Conservation (phyloP, 495 filamentous ascomycete species). For the Immersiella caudata region DNA sequence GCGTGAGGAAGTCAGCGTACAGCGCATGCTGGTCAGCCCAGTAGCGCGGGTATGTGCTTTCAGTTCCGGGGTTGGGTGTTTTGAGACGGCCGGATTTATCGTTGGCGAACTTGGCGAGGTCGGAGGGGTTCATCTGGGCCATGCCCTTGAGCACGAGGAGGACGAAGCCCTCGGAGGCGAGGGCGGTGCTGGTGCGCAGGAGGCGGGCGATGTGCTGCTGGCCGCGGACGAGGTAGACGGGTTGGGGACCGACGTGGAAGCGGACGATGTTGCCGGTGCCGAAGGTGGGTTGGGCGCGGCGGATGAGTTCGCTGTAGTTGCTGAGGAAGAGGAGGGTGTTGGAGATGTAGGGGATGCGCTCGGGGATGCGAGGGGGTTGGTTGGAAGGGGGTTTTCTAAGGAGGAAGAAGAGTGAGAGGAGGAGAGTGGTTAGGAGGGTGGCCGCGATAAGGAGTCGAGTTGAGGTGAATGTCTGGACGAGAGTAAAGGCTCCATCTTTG, state of each 20-base stretch:
- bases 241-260: background rate
- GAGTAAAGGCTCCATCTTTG: too few relatives aligned
- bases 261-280: constrained; percentile 1
- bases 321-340: constrained; percentile 1
- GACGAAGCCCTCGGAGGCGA: constrained; percentile 3
- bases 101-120: constrained; percentile 9
- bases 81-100: constrained; percentile 1
- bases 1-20: constrained; percentile 1
- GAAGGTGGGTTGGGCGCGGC: background rate
- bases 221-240: constrained; percentile 4
- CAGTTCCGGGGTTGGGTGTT: background rate
- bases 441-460: too few relatives aligned
- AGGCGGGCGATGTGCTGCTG: background rate
- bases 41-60: background rate
- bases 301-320: background rate
- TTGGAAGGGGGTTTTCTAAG: constrained; percentile 2
- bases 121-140: background rate
- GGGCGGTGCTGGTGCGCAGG: background rate
- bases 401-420: too few relatives aligned
- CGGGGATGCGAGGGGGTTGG: background rate
- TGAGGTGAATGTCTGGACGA: too few relatives aligned
- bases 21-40: constrained; percentile 4
- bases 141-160: constrained; percentile 1
- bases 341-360: constrained; percentile 1
- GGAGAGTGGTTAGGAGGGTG: too few relatives aligned